phyloP scores from a whole-genome alignment of 2,329 filamentous ascomycete species.

The Hypoxylon sp. region DNA sequence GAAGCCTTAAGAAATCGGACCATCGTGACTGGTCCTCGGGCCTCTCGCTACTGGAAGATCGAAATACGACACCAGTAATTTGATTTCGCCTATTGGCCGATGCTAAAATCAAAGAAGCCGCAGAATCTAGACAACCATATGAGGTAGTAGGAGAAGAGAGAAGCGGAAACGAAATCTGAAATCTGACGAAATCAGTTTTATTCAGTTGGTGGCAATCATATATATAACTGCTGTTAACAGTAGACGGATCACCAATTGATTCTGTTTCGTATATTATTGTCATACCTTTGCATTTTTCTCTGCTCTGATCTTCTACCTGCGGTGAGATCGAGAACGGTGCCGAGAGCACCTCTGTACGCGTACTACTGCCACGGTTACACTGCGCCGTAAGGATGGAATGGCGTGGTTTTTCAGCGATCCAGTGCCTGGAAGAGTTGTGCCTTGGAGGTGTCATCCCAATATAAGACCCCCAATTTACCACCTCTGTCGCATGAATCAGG shows the following conservation, averaged over 20 bases:
- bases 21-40: slow-evolving; percentile 5
- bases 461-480: slow-evolving; percentile 15
- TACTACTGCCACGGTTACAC: slow-evolving; percentile 21
- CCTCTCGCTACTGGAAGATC: slow-evolving; percentile 2
- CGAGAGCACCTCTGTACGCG: not conserved
- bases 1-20: too few relatives aligned
- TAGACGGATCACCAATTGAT: slow-evolving; percentile 2
- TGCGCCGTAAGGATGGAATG: slow-evolving; percentile 14
- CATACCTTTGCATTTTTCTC: not conserved
- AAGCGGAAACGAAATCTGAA: too few relatives aligned
- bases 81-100: slow-evolving; percentile 9
- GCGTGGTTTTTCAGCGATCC: too few relatives aligned
- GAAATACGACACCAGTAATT: slow-evolving; percentile 10
- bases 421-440: too few relatives aligned
- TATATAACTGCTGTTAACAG: slow-evolving; percentile 3
- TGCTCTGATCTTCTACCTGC: too few relatives aligned
- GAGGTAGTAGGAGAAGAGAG: not conserved
- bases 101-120: not conserved
- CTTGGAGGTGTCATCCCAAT: slow-evolving; percentile 2
- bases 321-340: slow-evolving; percentile 10
- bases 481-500: slow-evolving; percentile 6
- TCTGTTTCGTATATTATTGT: too few relatives aligned
- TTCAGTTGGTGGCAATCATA: slow-evolving; percentile 11
- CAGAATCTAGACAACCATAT: not conserved
- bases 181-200: slow-evolving; percentile 18